phyloP scores from a whole-genome alignment of 2,329 filamentous ascomycete genomes.

The Fusarium tupiense region DNA sequence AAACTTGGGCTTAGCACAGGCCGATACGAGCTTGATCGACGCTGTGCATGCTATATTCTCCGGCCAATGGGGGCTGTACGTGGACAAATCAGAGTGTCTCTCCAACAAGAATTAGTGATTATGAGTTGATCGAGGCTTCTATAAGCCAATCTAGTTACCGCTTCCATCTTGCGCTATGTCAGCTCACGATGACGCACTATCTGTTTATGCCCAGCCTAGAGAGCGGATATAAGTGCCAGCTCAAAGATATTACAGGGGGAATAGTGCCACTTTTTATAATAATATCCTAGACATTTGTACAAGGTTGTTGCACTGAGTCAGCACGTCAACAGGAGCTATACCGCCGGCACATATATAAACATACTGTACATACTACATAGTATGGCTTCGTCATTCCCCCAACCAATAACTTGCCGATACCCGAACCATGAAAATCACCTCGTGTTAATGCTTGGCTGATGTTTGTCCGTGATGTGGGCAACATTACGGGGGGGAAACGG shows the following conservation, averaged over 20 bases:
- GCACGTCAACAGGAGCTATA: neutral
- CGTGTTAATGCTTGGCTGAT: constrained; percentile 22
- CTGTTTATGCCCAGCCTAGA: neutral
- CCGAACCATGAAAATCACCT: constrained; percentile 10
- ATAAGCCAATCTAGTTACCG: neutral
- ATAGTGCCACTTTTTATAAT: neutral
- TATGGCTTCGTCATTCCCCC: neutral
- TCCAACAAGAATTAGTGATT: neutral
- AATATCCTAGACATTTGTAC: neutral
- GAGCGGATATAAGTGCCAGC: neutral
- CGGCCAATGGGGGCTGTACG: neutral
- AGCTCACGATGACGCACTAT: constrained; percentile 16
- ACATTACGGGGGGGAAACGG: neutral
- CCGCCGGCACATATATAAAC: neutral
- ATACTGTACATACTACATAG: neutral
- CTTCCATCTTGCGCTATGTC: neutral
- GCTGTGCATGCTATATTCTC: neutral
- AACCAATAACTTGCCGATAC: constrained; percentile 9
- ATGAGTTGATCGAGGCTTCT: neutral
- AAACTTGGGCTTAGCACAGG: neutral
- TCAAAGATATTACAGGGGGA: neutral
- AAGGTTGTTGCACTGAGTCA: neutral
- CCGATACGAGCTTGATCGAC: constrained; percentile 15
- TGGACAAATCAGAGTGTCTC: neutral
- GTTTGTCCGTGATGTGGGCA: neutral